These are phyloP conservation scores for Linnemannia elongata DNA, from an alignment of 192 early-diverging fungal genomes.

Conservation along the genomic window DNA sequence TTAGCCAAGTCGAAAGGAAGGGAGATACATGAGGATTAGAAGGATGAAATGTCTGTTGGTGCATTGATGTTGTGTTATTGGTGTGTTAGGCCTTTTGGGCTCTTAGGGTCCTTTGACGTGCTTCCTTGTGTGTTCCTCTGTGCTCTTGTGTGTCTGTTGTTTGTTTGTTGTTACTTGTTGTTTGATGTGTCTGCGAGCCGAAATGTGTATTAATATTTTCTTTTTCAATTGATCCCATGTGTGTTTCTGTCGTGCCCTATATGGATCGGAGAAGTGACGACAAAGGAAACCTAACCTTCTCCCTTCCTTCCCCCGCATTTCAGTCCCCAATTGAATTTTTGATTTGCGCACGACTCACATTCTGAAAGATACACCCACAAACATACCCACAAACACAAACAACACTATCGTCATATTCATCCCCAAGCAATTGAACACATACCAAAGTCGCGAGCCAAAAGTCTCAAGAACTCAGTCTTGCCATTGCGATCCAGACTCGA, in stretches of 20 bases:
- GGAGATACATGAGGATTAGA: not conserved
- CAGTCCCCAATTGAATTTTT: not conserved
- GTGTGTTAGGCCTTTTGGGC: too few species aligned
- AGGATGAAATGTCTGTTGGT: not conserved
- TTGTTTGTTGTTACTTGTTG: too few species aligned
- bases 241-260: not conserved
- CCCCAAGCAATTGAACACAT: not conserved
- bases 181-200: not conserved
- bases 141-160: too few species aligned
- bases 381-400: not conserved
- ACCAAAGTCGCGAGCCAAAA: conserved; percentile 63
- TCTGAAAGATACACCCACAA: too few species aligned
- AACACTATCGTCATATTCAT: not conserved
- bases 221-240: not conserved
- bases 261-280: not conserved
- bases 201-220: not conserved
- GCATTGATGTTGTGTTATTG: not conserved
- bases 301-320: not conserved
- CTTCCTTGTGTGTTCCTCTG: too few species aligned
- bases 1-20: not conserved
- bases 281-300: not conserved
- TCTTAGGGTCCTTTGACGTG: too few species aligned
- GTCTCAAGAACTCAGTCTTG: conserved; percentile 63
- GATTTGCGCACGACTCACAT: not conserved
- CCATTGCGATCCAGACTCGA: conserved; percentile 61